A percentile compares a stretch with the other conserved stretches of the same genome.
phyloP scores from a whole-genome alignment of 306 rosid species.

The Vigna mungo region DNA sequence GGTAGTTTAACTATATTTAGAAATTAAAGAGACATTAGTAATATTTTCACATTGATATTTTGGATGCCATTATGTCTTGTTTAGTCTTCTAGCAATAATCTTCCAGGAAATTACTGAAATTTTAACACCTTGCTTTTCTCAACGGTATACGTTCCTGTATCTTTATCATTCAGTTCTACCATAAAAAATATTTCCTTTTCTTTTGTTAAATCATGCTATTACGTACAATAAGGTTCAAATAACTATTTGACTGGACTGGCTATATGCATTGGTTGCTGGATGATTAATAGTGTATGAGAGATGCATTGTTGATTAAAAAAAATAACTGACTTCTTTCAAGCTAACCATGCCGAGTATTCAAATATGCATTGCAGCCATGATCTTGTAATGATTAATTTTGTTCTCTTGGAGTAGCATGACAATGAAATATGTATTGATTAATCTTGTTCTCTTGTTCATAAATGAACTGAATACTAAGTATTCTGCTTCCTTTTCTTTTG shows the following conservation, averaged over 20 bases:
- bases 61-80: conserved; percentile 8
- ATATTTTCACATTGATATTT: conserved; percentile 4
- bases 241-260: conserved; percentile 6
- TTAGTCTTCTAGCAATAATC: conserved; percentile 11
- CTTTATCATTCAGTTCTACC: conserved; percentile 16
- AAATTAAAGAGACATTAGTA: conserved; percentile 7
- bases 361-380: not conserved
- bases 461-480: conserved; percentile 39
- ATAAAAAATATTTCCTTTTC: not conserved
- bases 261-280: conserved; percentile 13
- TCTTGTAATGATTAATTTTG: conserved; percentile 15
- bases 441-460: conserved; percentile 4
- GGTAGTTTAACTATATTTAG: conserved; percentile 22
- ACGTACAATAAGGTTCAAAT: not conserved
- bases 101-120: not conserved
- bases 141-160: conserved; percentile 18
- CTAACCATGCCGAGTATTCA: conserved; percentile 19
- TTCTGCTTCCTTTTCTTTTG: conserved; percentile 33
- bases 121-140: conserved; percentile 22
- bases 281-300: conserved; percentile 22
- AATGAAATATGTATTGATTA: not conserved
- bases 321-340: conserved; percentile 4
- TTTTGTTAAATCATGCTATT: conserved; percentile 15
- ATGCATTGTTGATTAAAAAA: conserved; percentile 7
- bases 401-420: conserved; percentile 29